Conservation (phyloP, 345 rosid genomes). For the Salix viminalis region DNA sequence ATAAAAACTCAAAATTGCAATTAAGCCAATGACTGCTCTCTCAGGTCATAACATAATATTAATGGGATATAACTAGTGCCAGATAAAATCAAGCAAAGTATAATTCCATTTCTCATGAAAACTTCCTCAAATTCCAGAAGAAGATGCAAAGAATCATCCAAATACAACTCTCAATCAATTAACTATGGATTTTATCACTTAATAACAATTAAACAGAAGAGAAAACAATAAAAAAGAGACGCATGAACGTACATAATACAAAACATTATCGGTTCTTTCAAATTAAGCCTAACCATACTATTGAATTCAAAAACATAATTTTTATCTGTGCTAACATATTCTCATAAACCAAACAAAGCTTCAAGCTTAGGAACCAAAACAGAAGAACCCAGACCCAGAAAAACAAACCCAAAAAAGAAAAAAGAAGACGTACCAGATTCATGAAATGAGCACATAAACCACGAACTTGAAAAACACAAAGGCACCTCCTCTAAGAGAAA, state of each 20-base stretch:
- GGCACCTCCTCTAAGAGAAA: neutral
- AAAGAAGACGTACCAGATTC: neutral
- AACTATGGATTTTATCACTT: neutral
- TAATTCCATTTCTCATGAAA: neutral
- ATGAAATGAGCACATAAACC: conserved; percentile 2
- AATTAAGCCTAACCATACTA: conserved; percentile 4
- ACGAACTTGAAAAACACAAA: neutral
- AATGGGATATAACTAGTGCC: neutral
- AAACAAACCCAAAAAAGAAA: neutral
- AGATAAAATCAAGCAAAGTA: neutral
- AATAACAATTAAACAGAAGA: neutral
- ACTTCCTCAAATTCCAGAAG: neutral
- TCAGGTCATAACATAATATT: neutral
- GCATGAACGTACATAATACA: neutral
- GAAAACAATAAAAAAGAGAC: neutral
- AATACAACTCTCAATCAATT: neutral
- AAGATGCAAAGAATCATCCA: conserved; percentile 1
- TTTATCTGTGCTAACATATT: neutral
- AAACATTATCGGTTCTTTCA: neutral
- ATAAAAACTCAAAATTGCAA: neutral
- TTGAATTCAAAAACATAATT: neutral
- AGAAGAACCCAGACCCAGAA: neutral
- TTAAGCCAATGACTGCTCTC: neutral
- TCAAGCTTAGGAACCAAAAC: neutral
- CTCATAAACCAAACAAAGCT: neutral